Conservation (phyloP, 495 filamentous ascomycete species). For the Niebla homalea region DNA sequence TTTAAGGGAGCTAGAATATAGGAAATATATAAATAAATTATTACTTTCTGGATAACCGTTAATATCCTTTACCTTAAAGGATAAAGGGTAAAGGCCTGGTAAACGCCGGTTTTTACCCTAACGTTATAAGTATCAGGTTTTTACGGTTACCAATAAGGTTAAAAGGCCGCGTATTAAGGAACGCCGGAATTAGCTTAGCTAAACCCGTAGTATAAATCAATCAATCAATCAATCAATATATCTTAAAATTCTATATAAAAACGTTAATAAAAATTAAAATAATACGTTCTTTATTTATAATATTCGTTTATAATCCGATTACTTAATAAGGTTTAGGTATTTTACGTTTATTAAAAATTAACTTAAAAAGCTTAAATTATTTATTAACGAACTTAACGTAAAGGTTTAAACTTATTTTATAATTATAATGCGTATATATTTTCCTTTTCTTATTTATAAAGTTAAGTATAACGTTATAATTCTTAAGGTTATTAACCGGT, state of each 20-base stretch:
- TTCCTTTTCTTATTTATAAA: constrained; percentile 12
- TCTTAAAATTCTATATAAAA: constrained; percentile 30
- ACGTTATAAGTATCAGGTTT: too few species aligned
- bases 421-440: too few species aligned
- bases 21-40: too few species aligned
- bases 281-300: constrained; percentile 22
- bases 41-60: too few species aligned
- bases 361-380: constrained; percentile 26
- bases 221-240: constrained; percentile 18
- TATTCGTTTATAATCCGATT: constrained; percentile 31
- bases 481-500: constrained; percentile 26
- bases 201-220: constrained; percentile 18
- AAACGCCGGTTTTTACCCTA: too few species aligned
- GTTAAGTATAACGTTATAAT: constrained; percentile 24
- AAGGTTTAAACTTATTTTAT: constrained; percentile 22
- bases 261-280: constrained; percentile 31
- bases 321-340: constrained; percentile 12
- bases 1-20: too few species aligned
- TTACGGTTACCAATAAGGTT: too few species aligned
- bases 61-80: too few species aligned
- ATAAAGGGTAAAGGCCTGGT: too few species aligned
- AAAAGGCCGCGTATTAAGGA: constrained; percentile 20
- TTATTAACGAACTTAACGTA: constrained; percentile 17
- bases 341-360: constrained; percentile 29
- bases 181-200: constrained; percentile 18